These are phyloP conservation scores for Debaryomyces castellii DNA, from an alignment of 805 yeast genomes.

Conservation along the genomic window DNA sequence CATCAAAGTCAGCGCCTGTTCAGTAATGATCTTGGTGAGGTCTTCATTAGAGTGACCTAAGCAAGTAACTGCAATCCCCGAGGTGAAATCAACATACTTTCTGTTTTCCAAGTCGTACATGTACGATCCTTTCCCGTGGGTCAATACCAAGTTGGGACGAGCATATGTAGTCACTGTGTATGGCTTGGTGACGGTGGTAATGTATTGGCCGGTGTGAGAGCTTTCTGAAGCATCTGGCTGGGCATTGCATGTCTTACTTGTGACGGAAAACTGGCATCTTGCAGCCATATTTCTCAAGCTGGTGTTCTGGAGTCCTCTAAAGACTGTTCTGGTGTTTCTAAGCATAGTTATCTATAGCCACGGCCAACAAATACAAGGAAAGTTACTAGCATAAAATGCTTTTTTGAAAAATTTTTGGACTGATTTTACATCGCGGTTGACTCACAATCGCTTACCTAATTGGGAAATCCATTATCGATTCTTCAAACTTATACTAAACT, in stretches of 20 bases:
- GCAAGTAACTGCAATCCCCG: slow-evolving; percentile 97
- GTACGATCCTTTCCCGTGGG: slow-evolving; percentile 78
- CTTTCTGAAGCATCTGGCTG: slow-evolving; percentile 28
- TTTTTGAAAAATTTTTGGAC: slow-evolving; percentile 3
- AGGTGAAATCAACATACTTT: slow-evolving; percentile 84
- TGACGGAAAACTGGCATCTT: slow-evolving; percentile 1
- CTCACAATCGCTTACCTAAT: slow-evolving; percentile 14
- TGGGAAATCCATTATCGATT: background rate
- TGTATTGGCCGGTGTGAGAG: slow-evolving; percentile 37
- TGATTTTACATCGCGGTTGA: slow-evolving; percentile 37
- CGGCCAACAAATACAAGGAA: background rate
- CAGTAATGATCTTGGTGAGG: slow-evolving; percentile 65
- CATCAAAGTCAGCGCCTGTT: slow-evolving; percentile 70
- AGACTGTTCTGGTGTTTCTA: slow-evolving; percentile 6
- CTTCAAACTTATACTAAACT: background rate
- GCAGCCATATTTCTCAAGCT: background rate
- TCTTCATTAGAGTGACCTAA: slow-evolving; percentile 84
- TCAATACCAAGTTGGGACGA: slow-evolving; percentile 72
- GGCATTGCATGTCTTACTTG: slow-evolving; percentile 9
- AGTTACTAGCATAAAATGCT: background rate
- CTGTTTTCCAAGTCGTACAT: slow-evolving; percentile 79
- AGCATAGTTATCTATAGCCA: slow-evolving; percentile 8
- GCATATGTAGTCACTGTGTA: slow-evolving; percentile 77
- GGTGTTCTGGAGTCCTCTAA: background rate
- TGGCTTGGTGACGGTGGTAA: slow-evolving; percentile 47